Percentiles rank a stretch among this genome's conserved stretches.
These are phyloP conservation scores for Trichophyton mentagrophytes DNA, from an alignment of 2,329 filamentous ascomycete genomes.

Conservation along the genomic window DNA sequence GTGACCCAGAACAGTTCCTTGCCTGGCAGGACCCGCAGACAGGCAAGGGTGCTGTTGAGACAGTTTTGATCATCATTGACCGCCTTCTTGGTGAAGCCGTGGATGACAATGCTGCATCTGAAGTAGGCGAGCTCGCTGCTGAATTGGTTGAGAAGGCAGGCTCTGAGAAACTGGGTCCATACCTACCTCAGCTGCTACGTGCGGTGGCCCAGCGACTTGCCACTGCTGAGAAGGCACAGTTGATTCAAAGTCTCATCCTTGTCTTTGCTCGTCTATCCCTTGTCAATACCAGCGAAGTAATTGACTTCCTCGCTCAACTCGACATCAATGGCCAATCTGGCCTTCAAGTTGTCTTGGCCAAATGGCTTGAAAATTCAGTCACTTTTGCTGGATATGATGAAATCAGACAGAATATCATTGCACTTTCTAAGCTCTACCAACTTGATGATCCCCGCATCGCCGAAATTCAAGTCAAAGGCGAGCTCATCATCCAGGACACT, in stretches of 20 bases:
- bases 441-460: constrained; percentile 69
- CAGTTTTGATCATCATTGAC: constrained; percentile 83
- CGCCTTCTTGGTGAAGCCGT: constrained; percentile 69
- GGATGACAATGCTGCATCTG: constrained; percentile 89
- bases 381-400: constrained; percentile 98
- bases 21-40: constrained; percentile 65
- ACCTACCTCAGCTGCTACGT: constrained; percentile 72
- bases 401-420: constrained; percentile 91
- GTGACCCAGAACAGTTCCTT: constrained; percentile 83
- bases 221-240: constrained; percentile 68
- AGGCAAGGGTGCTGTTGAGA: constrained; percentile 72
- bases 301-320: constrained; percentile 79
- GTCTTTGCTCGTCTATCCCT: constrained; percentile 88
- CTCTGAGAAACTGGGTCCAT: constrained; percentile 78
- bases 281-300: constrained; percentile 72
- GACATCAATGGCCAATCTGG: constrained; percentile 63
- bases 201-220: constrained; percentile 78
- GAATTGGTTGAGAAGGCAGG: constrained; percentile 94
- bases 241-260: constrained; percentile 90
- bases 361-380: constrained; percentile 95
- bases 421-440: constrained; percentile 79
- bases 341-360: constrained; percentile 76
- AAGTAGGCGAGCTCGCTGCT: constrained; percentile 86
- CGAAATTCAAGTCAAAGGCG: constrained; percentile 77
- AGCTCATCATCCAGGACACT: constrained; percentile 67